Base-by-base conservation (phyloP, 441 rosid genomes). In the Manihot esculenta region DNA sequence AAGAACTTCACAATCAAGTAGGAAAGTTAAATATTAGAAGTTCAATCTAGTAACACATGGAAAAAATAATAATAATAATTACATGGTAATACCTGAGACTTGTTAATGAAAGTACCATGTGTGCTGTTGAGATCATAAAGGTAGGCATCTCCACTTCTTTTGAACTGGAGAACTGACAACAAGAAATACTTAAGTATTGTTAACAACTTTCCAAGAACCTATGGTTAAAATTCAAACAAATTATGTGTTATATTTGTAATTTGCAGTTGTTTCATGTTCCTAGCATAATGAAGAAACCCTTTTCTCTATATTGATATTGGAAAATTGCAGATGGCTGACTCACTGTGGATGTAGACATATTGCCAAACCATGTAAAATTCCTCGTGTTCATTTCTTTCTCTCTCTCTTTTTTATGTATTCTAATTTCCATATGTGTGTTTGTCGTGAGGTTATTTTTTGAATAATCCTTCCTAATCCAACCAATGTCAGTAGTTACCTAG, bases 101-200 rank as follows among this genome's bases (percentile, higher is more conserved):
- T 95, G 86, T 95, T 93, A 70, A 91, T 58, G 33, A 71, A 85
- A 38, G 97, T 87, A 55, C 98, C 96, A 76, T 95, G 99, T 7
- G 93, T 89, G 74, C 98, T 93, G 55, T 90, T 93, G 53, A 87
- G 86, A 76, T 95, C 99, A 60, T 85, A 95, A 42, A 95, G 74
- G 74, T 87, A 95, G 1, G 98, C 97, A 57, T 74, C 86, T 66
- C 98, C 99, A 42, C 78, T 87, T 74, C 85, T 84, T 68, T 88
- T 95, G 78, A 87, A 93, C 84, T 95, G 98, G 77, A 95, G 82
- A 79, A 91, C 98, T 95, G 76, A 35, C 23, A 73, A 70, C 70
- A 33, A 62, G 45, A 69, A 33, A 76, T 41, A 78, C 71, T 64
- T 38, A 27, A 30, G 51, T 49, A 65, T 18, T 12, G 21, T 35